Evolutionary conservation across 2,329 filamentous ascomycete species (phyloP).

Genomic region (Calonectria hawksworthii): DNA sequence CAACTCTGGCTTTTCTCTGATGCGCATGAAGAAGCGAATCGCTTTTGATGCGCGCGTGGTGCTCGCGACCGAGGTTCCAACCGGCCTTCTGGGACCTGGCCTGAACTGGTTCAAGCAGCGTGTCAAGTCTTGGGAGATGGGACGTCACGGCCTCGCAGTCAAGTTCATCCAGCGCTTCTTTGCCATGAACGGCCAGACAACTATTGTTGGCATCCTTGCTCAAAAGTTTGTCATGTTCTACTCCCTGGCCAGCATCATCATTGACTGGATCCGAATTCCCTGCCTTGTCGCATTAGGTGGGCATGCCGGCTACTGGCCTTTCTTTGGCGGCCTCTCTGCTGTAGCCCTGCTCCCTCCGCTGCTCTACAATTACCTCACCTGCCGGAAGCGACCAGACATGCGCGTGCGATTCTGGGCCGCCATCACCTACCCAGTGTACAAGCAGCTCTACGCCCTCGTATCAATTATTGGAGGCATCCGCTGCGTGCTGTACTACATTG

Average conservation of each 20-base stretch:
- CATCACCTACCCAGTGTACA: slow-evolving; percentile 23
- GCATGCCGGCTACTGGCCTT: neutral
- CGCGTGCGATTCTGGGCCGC: slow-evolving; percentile 18
- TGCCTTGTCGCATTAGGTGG: slow-evolving; percentile 23
- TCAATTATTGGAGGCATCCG: slow-evolving; percentile 24
- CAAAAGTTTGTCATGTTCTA: slow-evolving; percentile 27
- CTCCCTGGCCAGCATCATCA: slow-evolving; percentile 14
- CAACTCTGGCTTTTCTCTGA: slow-evolving; percentile 27
- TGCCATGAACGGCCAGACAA: slow-evolving; percentile 20
- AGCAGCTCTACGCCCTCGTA: slow-evolving; percentile 26
- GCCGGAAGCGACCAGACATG: slow-evolving; percentile 12
- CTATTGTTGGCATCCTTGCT: slow-evolving; percentile 10
- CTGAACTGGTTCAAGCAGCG: slow-evolving; percentile 38
- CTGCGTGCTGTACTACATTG: slow-evolving; percentile 24
- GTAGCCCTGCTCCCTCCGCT: slow-evolving; percentile 10
- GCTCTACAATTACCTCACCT: slow-evolving; percentile 28
- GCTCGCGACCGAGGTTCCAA: slow-evolving; percentile 24
- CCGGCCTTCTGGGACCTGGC: slow-evolving; percentile 25
- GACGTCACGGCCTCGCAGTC: slow-evolving; percentile 26
- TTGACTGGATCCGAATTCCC: slow-evolving; percentile 27
- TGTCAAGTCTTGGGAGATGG: slow-evolving; percentile 38
- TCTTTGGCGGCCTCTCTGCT: slow-evolving; percentile 10
- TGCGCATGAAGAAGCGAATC: slow-evolving; percentile 23
- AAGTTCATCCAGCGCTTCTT: slow-evolving; percentile 21
- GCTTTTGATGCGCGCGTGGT: slow-evolving; percentile 22